A percentile compares a stretch with the other conserved stretches of the same genome.
phyloP scores from a whole-genome alignment of 2,329 filamentous ascomycete species.

The Verticillium albo-atrum region DNA sequence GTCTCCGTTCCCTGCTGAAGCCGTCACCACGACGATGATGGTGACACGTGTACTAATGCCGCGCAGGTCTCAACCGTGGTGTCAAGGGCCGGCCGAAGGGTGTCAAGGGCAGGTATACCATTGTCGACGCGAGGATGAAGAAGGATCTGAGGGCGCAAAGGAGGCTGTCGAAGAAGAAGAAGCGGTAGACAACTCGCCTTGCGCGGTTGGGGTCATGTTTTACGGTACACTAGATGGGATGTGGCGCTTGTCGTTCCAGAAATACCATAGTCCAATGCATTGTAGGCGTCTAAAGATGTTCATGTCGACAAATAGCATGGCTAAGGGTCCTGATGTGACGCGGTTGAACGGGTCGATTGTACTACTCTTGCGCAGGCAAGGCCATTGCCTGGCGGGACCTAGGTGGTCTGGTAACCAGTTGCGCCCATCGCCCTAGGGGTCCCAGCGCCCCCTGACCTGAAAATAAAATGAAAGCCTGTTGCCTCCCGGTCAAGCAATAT shows the following conservation, averaged over 20 bases:
- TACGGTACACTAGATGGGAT: neutral
- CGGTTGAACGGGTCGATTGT: neutral
- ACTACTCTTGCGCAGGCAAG: neutral
- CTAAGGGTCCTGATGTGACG: neutral
- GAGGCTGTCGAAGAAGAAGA: conserved; percentile 62
- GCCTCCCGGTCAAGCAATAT: neutral
- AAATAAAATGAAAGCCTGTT: neutral
- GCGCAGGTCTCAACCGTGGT: conserved; percentile 60
- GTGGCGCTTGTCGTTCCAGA: neutral
- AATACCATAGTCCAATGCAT: conserved; percentile 2
- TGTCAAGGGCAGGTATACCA: conserved; percentile 95
- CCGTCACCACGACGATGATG: neutral
- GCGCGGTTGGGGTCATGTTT: neutral
- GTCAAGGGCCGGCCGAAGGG: conserved; percentile 83
- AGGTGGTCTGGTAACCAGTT: neutral
- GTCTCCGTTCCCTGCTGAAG: neutral
- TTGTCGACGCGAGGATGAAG: conserved; percentile 93
- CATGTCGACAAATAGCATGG: neutral
- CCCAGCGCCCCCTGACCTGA: neutral
- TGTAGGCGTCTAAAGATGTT: neutral
- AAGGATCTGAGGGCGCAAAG: conserved; percentile 91
- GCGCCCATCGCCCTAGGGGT: neutral
- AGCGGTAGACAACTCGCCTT: conserved; percentile 10
- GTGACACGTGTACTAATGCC: neutral
- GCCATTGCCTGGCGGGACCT: neutral